Evolutionary conservation across 768 basidiomycete species (phyloP).

Genomic region (Infundibulicybe gibba): DNA sequence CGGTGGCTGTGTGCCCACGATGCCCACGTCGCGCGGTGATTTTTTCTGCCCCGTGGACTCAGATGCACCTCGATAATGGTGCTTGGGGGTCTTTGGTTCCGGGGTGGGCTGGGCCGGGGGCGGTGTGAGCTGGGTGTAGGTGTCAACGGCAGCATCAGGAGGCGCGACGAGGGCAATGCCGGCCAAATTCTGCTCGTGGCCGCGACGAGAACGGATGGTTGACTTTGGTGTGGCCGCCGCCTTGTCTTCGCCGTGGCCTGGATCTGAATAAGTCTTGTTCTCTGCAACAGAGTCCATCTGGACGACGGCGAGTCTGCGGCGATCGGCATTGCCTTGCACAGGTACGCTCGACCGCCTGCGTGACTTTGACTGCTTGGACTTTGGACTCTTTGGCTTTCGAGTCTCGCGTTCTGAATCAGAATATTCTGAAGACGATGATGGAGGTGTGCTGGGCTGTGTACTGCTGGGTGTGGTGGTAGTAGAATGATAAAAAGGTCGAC

Average conservation of each 20-base stretch:
- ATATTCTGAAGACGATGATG: constrained; percentile 43
- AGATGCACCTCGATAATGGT: constrained; percentile 1
- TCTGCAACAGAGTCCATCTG: constrained; percentile 46
- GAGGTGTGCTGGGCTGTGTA: too few species aligned
- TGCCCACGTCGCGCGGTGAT: constrained; percentile 33
- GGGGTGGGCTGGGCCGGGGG: constrained; percentile 44
- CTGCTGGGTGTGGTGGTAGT: too few species aligned
- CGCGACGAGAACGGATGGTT: constrained; percentile 32
- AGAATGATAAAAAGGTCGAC: too few species aligned
- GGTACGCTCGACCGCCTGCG: constrained; percentile 47
- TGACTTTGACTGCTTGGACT: constrained; percentile 9
- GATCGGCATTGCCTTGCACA: constrained; percentile 59
- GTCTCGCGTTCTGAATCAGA: too few species aligned
- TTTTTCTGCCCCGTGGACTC: too few species aligned
- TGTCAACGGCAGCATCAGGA: constrained; percentile 57
- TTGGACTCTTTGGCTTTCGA: too few species aligned
- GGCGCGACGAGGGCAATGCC: constrained; percentile 70
- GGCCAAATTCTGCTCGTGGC: constrained; percentile 33
- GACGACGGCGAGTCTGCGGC: constrained; percentile 65
- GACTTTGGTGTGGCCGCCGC: too few species aligned
- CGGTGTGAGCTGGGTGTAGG: constrained; percentile 51
- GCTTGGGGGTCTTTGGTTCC: constrained; percentile 9
- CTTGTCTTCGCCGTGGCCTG: too few species aligned
- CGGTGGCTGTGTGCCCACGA: constrained; percentile 39
- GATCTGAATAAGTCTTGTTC: too few species aligned